Evolutionary conservation across 2,329 filamentous ascomycete species (phyloP), one percentile per base, ranked within the genome.

Genomic region (Colletotrichum euphorbiae): DNA sequence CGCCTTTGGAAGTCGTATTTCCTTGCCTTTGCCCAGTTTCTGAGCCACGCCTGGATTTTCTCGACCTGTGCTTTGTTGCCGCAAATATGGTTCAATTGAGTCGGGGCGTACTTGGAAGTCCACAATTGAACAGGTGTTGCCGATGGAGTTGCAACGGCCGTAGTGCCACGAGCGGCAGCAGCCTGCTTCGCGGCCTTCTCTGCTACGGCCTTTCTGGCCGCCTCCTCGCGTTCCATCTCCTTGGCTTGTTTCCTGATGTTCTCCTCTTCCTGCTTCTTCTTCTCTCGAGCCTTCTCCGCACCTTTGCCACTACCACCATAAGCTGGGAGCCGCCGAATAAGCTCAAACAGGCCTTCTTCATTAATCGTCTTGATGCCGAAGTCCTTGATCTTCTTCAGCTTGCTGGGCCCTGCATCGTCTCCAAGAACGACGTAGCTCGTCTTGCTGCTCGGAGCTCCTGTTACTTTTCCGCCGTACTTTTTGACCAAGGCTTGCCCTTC

Each of bases 51-150:
- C 75, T 97, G 93, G 11, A 99, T 90, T 77, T 91, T 97, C 76
- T 98, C 94, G 1, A 99, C 95, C 33, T 91, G 88, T 1, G 82
- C 85, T 79, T 98, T 98, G 81, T 99, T 99, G 71, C 96, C 96
- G 77, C 95, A 98, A 54, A 99, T 97, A 76, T 98, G 94, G 66
- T 82, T 91, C 48, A 97, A 84, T 62, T 91, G 87, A 1, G 91
- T 92, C 2, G 96, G 96, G 0, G 96, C 96, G 79, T 99, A 98
- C 74, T 98, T 98, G 50, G 91, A 92, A 2, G 96, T 99, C 91
- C 96, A 97, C 2, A 99, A 84, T 72, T 93, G 90, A 61, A 78
- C 79, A 1, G 74, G 75, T 0, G 83, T 75, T 9, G 80, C 77
- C n/a, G 80, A 72, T 33, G 84, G 74, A 13, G 80, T 72, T 31